Conservation (phyloP, 345 rosid genomes). For the Arabidopsis thaliana region TAIR10.1 NC_003076.8:24326001-24326500, state of each 20-base stretch:
- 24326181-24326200: constrained; percentile 57
- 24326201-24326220: constrained; percentile 49
- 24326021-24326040: constrained; percentile 36
- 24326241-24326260: constrained; percentile 51
- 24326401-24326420: constrained; percentile 51
- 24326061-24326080: constrained; percentile 48
- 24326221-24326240: constrained; percentile 52
- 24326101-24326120: constrained; percentile 51
- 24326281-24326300: constrained; percentile 54
- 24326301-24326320: constrained; percentile 50
- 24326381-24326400: constrained; percentile 51
- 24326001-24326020: constrained; percentile 50
- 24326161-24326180: constrained; percentile 52
- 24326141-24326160: constrained; percentile 57
- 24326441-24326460: constrained; percentile 55
- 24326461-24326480: constrained; percentile 48
- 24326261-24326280: constrained; percentile 55
- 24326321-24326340: constrained; percentile 52
- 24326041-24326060: constrained; percentile 47
- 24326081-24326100: constrained; percentile 52
- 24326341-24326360: constrained; percentile 51
- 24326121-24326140: constrained; percentile 52
- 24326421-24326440: constrained; percentile 61
- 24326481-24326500: constrained; percentile 62
- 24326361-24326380: constrained; percentile 51